phyloP scores from a whole-genome alignment of 2,329 filamentous ascomycete genomes.

The Fusarium paranaense region DNA sequence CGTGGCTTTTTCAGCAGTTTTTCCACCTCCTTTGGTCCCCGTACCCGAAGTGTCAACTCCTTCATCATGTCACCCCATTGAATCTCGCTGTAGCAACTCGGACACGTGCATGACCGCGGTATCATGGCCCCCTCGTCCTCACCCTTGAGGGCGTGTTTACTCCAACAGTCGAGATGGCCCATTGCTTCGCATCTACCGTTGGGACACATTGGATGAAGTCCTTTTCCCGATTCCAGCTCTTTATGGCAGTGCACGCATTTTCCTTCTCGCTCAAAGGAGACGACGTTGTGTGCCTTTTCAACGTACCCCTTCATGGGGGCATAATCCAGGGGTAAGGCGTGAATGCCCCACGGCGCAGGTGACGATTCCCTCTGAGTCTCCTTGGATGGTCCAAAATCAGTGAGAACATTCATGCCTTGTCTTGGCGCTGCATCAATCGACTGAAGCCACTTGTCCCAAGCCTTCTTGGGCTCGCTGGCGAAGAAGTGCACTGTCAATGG shows the following conservation, averaged over 20 bases:
- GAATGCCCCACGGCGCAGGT: conserved; percentile 58
- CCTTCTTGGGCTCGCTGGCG: conserved; percentile 71
- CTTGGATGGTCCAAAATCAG: conserved; percentile 61
- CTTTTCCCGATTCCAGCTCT: conserved; percentile 58
- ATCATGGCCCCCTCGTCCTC: conserved; percentile 63
- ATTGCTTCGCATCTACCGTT: conserved; percentile 65
- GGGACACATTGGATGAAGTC: conserved; percentile 69
- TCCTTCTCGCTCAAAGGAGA: conserved; percentile 68
- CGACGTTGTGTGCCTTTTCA: conserved; percentile 65
- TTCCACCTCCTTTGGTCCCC: conserved; percentile 77
- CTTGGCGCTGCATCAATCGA: conserved; percentile 61
- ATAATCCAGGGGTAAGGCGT: conserved; percentile 68
- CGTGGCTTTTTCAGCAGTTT: conserved; percentile 71
- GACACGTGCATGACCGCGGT: conserved; percentile 78
- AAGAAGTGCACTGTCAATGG: conserved; percentile 87
- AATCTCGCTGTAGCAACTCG: conserved; percentile 71
- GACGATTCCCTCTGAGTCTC: conserved; percentile 9
- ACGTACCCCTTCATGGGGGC: conserved; percentile 64
- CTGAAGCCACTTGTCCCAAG: conserved; percentile 73
- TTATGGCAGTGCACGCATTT: conserved; percentile 65
- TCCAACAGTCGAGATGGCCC: conserved; percentile 71
- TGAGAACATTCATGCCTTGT: conserved; percentile 62
- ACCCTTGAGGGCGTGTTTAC: conserved; percentile 60
- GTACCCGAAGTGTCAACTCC: conserved; percentile 79
- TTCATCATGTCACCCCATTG: conserved; percentile 84